Evolutionary conservation across 2,329 filamentous ascomycete genomes (phyloP), one percentile per base, ranked within the genome.

Genomic region (Aspergillus ochraceus): DNA sequence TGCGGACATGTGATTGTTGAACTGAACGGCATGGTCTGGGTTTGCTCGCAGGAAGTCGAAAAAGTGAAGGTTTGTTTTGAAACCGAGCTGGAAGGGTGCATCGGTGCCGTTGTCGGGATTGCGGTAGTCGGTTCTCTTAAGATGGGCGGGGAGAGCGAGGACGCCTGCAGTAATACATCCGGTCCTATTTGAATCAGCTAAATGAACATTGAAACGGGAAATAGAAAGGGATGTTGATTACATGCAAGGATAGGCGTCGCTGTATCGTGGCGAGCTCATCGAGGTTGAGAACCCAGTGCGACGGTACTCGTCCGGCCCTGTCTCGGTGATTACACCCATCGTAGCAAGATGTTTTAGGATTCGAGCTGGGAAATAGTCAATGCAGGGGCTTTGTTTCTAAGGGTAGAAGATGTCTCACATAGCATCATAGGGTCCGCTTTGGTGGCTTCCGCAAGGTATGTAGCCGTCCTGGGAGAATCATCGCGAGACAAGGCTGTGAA

Each of bases 271-370:
- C 1, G 68, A 52, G 17, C 52, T 54, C 22, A 77, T 52, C 2
- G 71, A 64, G 22, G 55, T 74, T 2, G 73, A 66, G 53, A 75
- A 71, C 32, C 71, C 70, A 17, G 67, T 77, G 4, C 66, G 63
- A n/a, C 67, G 65, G 56, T 77, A 77, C 47, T 70, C 65, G 55
- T 76, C 68, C 1, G 62, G 62, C 0, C 70, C 71, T 3, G 67
- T 69, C 54, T 77, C 74, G 2, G 60, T 59, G 47, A 78, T 64
- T 19, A 73, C 70, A 14, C 72, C 72, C 66, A 76, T 74, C 2
- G 75, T 66, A 17, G 57, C 65, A 0, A 77, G 63, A 24, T 77
- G 75, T 54, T 74, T 71, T 47, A 76, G 60, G 30, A 76, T 60
- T 4, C 74, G 74, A 54, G 67, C 70, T 64, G 6, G 29, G 26